Base-by-base conservation (phyloP, 2,329 filamentous ascomycete genomes). In the Pseudophaeomoniella oleicola region DNA sequence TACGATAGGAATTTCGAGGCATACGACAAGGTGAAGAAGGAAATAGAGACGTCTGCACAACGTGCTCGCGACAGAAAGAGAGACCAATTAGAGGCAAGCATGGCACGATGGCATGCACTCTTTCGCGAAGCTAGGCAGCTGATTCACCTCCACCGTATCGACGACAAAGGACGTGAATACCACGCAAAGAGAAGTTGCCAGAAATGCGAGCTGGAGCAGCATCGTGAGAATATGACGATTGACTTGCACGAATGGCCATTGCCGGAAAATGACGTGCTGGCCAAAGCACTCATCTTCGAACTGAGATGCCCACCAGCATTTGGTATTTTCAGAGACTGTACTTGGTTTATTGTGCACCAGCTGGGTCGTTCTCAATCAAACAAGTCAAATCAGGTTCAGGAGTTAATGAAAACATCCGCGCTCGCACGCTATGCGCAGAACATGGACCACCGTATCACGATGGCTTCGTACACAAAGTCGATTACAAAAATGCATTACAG, bases 241-340 rank as follows among this genome's bases (percentile, higher is more conserved):
- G 1, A 30, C 0, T 47, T 71, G 5, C 57, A 72, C 42, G 73
- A 78, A 45, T 75, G 70, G 70, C 72, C 73, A 0, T 52, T 78
- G 0, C 64, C 71, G 0, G 18, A 30, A 0, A 12, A 56, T 0
- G 0, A 31, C 0, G 4, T 40, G 0, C 17, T 56, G 9, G 57
- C 58, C 0, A 64, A 67, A 39, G 55, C 67, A 0, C 57, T 60
- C 0, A 55, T 76, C 0, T 77, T 77, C 35, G 72, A 77, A 42
- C 50, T 76, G 0, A 36, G 44, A 0, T 42, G 61, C 0, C 71
- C 71, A 0, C 3, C 15, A 0, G 17, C 46, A 0, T 66, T 71
- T 19, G 46, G 46, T 0, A 33, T 44, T 2, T 77, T 72, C 72
- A 55, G 72, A 12, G 64, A 74, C 38, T 42, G 48, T 1, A 69